Evolutionary conservation across 331 rosid species (phyloP).

Genomic region (Erythrophleum ivorense): DNA sequence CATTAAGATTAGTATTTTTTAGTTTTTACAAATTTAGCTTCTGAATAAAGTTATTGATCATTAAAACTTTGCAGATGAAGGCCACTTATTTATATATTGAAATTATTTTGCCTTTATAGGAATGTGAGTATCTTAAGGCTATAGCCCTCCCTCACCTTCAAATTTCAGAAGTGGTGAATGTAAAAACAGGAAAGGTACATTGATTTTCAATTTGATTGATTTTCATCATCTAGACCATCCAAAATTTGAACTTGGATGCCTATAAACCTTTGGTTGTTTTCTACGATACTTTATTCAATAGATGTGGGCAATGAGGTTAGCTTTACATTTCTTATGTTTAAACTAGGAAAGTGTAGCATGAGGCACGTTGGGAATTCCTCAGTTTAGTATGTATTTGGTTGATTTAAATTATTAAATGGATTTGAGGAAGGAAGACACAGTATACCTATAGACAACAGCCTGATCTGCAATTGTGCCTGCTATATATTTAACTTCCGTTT

Average conservation of each 20-base stretch:
- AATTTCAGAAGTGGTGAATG: constrained; percentile 83
- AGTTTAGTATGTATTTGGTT: background rate
- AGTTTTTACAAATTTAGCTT: constrained; percentile 11
- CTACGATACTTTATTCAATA: background rate
- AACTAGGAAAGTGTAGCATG: background rate
- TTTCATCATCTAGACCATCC: background rate
- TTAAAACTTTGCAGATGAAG: constrained; percentile 7
- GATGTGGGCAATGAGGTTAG: constrained; percentile 1
- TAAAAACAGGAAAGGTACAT: constrained; percentile 82
- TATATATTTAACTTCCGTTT: too few species aligned
- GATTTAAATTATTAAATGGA: background rate
- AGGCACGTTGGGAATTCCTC: constrained; percentile 13
- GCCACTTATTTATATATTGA: constrained; percentile 1
- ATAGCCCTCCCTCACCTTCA: constrained; percentile 81
- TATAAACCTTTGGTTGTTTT: background rate
- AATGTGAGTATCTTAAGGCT: constrained; percentile 83
- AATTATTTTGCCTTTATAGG: constrained; percentile 54
- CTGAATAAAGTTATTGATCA: constrained; percentile 31
- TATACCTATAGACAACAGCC: too few species aligned
- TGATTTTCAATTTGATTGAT: constrained; percentile 17
- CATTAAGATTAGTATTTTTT: constrained; percentile 15
- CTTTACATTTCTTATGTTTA: constrained; percentile 32
- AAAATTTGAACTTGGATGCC: background rate
- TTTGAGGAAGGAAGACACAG: constrained; percentile 8
- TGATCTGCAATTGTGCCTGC: too few species aligned